Evolutionary conservation across 345 rosid species (phyloP).

Genomic region (Mallotus nudiflorus): DNA sequence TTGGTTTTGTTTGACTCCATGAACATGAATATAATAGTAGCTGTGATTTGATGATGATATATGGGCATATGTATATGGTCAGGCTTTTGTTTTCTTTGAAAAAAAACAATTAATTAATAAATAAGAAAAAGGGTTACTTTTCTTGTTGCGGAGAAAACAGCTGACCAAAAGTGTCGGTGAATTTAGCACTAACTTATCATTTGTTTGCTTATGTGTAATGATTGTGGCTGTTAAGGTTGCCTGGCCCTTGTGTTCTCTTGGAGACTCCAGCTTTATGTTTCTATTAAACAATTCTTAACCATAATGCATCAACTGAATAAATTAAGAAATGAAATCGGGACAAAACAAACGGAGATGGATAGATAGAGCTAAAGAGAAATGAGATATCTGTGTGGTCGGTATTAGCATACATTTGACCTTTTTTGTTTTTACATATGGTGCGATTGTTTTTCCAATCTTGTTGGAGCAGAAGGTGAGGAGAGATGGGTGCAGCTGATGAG

Average conservation of each 20-base stretch:
- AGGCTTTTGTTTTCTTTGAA: neutral
- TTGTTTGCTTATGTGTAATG: constrained; percentile 40
- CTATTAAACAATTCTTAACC: constrained; percentile 12
- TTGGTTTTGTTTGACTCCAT: constrained; percentile 34
- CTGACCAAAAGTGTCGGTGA: constrained; percentile 35
- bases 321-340: constrained; percentile 21
- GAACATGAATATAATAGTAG: too few relatives aligned
- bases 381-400: constrained; percentile 11
- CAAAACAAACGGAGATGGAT: too few relatives aligned
- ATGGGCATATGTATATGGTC: constrained; percentile 22
- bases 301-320: constrained; percentile 14
- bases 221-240: constrained; percentile 32
- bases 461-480: constrained; percentile 28
- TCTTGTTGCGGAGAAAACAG: constrained; percentile 35
- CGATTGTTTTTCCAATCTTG: constrained; percentile 19
- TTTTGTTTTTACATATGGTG: too few relatives aligned
- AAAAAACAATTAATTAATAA: neutral
- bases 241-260: constrained; percentile 37
- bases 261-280: constrained; percentile 15
- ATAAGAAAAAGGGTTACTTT: constrained; percentile 31
- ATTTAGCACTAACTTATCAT: constrained; percentile 43
- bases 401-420: neutral
- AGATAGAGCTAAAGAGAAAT: constrained; percentile 7
- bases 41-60: neutral
- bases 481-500: constrained; percentile 49